Percentiles rank a stretch among this genome's conserved stretches.
phyloP scores from a whole-genome alignment of 1,284 basidiomycete species.

The Tilletia caries region DNA sequence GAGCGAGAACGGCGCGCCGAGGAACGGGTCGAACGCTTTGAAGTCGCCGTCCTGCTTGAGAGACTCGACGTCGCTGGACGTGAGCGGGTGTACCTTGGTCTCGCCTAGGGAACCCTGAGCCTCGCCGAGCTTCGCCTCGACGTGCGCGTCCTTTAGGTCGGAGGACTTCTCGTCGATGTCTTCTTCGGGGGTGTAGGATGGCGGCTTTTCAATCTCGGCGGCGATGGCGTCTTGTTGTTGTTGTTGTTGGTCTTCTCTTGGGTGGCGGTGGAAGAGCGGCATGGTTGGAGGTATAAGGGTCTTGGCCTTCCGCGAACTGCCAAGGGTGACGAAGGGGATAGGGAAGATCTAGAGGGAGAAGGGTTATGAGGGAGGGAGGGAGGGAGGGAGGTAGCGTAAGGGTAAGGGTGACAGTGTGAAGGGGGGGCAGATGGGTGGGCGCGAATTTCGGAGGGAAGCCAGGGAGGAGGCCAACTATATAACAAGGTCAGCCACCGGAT shows the following conservation, averaged over 20 bases:
- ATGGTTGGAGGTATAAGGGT: no score
- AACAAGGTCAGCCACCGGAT: no score
- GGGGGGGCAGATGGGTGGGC: no score
- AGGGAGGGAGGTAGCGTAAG: no score
- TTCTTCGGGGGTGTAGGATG: neutral
- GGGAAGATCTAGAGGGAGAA: no score
- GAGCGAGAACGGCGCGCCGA: constrained; percentile 32
- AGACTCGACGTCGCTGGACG: neutral
- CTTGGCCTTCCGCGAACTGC: no score
- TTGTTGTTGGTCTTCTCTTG: no score
- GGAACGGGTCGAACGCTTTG: constrained; percentile 20
- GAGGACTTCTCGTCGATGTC: constrained; percentile 4
- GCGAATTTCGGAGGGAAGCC: no score
- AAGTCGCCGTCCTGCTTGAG: neutral
- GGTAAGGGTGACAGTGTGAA: no score
- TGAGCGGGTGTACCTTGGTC: neutral
- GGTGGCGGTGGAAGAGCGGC: neutral
- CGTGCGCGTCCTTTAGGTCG: neutral
- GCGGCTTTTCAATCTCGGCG: neutral
- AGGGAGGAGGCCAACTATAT: no score
- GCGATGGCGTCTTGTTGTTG: neutral
- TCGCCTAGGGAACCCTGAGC: neutral
- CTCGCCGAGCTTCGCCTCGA: constrained; percentile 4
- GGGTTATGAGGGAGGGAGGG: no score
- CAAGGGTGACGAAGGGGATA: no score